Evolutionary conservation across 805 yeast genomes (phyloP).

Genomic region (Starmerella davenportii): DNA sequence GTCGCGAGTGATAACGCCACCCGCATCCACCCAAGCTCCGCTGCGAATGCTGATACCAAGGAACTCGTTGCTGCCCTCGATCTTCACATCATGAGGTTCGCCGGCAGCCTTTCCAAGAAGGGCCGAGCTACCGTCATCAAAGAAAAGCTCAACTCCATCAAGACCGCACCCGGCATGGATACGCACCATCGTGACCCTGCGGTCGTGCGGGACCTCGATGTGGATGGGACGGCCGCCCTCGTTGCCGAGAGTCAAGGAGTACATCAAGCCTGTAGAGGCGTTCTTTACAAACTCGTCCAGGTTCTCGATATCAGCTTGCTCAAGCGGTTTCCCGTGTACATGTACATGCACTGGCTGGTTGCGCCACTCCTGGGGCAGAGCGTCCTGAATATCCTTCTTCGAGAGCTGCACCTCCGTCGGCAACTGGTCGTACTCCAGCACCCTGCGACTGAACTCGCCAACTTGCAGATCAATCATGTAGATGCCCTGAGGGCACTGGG

Average conservation of each 20-base stretch:
- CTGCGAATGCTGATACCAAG: constrained; percentile 44
- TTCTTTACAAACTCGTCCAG: constrained; percentile 23
- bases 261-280: constrained; percentile 5
- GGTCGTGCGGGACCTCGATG: constrained; percentile 10
- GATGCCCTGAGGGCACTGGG: constrained; percentile 47
- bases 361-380: constrained; percentile 22
- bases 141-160: constrained; percentile 54
- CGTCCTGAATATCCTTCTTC: constrained; percentile 29
- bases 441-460: constrained; percentile 38
- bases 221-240: constrained; percentile 12
- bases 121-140: constrained; percentile 18
- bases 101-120: constrained; percentile 27
- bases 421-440: constrained; percentile 46
- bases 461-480: constrained; percentile 54
- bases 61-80: constrained; percentile 43
- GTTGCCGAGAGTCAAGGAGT: constrained; percentile 10
- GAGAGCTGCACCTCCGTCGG: constrained; percentile 33
- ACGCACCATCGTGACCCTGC: constrained; percentile 28
- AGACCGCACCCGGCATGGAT: constrained; percentile 60
- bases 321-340: constrained; percentile 23
- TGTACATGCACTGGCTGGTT: constrained; percentile 26
- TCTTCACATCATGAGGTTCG: constrained; percentile 29
- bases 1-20: constrained; percentile 43
- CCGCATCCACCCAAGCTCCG: constrained; percentile 83
- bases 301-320: constrained; percentile 35